These are phyloP conservation scores for Erodium trifolium DNA, from an alignment of 441 rosid species.

Conservation along the genomic window DNA sequence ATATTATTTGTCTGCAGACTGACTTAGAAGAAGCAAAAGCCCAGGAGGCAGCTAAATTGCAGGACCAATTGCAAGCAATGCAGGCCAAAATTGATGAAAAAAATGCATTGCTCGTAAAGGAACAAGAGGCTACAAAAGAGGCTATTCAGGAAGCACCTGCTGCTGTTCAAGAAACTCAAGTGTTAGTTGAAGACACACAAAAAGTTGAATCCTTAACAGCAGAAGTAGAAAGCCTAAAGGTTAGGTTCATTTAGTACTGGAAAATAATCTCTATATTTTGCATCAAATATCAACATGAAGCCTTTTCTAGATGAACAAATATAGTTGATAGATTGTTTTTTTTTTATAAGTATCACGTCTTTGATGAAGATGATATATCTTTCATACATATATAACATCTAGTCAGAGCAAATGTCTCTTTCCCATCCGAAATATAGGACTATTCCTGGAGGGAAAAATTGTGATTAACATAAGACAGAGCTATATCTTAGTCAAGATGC, in stretches of 20 bases:
- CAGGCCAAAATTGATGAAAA: constrained; percentile 70
- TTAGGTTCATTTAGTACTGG: neutral
- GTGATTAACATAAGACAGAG: neutral
- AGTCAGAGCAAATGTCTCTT: neutral
- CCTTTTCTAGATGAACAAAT: neutral
- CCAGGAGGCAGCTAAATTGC: constrained; percentile 65
- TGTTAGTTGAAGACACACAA: constrained; percentile 81
- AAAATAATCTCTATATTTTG: neutral
- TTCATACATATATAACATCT: neutral
- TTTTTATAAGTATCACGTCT: neutral
- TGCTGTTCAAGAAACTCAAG: constrained; percentile 74
- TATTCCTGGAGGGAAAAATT: neutral
- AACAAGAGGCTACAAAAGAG: constrained; percentile 65
- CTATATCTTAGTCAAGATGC: neutral
- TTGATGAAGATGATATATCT: neutral
- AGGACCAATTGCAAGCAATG: constrained; percentile 62
- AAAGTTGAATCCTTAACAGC: constrained; percentile 62
- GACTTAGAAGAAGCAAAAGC: constrained; percentile 86
- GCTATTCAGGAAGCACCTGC: constrained; percentile 92
- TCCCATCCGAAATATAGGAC: neutral
- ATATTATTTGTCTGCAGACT: constrained; percentile 38
- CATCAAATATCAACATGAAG: neutral
- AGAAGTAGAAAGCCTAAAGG: constrained; percentile 61
- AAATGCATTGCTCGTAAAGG: constrained; percentile 54
- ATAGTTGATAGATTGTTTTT: neutral